Evolutionary conservation across 768 basidiomycete genomes (phyloP), one percentile per base, ranked within the genome.

Genomic region (Termitomyces sp.): DNA sequence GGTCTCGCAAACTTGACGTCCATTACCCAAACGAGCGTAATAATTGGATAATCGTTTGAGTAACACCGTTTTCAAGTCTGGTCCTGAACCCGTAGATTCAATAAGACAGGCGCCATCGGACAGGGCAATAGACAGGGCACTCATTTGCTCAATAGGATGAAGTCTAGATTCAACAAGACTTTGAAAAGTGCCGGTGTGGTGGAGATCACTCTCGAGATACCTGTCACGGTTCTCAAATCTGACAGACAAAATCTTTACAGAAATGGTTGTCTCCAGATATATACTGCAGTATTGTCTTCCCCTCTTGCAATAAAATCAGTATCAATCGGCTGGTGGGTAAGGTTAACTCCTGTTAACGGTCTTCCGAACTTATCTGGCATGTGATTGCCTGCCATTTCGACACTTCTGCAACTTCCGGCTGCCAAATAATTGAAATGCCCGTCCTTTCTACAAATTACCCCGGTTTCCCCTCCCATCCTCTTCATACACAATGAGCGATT

Each of bases 401-500:
- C 55, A 55, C 22, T 52, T 51, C 16, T 30, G 43, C 36, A 55
- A 56, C 59, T 49, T 45, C 55, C 41, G 51, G 59, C 32, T 40
- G 40, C 32, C 48, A 57, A 43, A 46, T 57, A 33, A 26, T 30
- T 50, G 20, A 33, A 51, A 51, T 36, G 11, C 14, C 33, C 32
- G 20, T 22, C 32, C 50, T 26, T n/a, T 55, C 57, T 22, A 24
- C 40, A 22, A 11, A 51, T 41, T 38, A 33, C 26, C 30, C 40
- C 36, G 20, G 30, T 33, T 35, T 44, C 28, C 16, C 32, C 24
- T 41, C 51, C 35, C 32, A 33, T 30, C 14, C 44, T 49, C 32
- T 26, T 47, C 36, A 14, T 46, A 18, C 35, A 70, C 52, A 45
- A 84, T 86, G 82, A 82, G 79, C 59, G 92, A 98, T 71, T 92